These are phyloP conservation scores for Hericium alpestre DNA, from an alignment of 768 basidiomycete genomes.

Conservation along the genomic window DNA sequence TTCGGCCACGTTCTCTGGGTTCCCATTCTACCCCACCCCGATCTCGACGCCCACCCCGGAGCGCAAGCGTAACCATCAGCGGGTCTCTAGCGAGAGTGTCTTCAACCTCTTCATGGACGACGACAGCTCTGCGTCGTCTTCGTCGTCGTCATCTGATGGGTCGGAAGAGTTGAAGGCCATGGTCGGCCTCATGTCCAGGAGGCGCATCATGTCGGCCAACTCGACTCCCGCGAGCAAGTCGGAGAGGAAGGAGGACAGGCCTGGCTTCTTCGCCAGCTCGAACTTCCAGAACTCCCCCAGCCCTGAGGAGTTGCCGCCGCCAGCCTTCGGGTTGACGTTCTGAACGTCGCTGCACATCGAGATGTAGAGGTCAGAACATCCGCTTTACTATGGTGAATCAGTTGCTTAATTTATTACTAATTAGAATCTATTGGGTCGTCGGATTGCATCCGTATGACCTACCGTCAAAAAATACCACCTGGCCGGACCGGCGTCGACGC, in stretches of 20 bases:
- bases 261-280: slow-evolving; percentile 64
- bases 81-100: slow-evolving; percentile 64
- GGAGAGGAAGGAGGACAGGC: background rate
- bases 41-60: slow-evolving; percentile 31
- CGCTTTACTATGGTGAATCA: too few relatives aligned
- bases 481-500: slow-evolving; percentile 21
- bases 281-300: slow-evolving; percentile 81
- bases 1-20: slow-evolving; percentile 20
- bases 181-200: slow-evolving; percentile 16
- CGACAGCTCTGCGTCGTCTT: slow-evolving; percentile 29
- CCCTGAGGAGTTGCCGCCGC: slow-evolving; percentile 70
- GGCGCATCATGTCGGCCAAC: slow-evolving; percentile 8
- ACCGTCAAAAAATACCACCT: slow-evolving; percentile 18
- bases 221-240: slow-evolving; percentile 10
- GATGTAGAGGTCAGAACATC: background rate
- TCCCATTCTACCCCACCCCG: slow-evolving; percentile 28
- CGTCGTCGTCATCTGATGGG: slow-evolving; percentile 22
- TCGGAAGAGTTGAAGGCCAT: slow-evolving; percentile 28
- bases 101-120: slow-evolving; percentile 71
- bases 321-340: slow-evolving; percentile 34
- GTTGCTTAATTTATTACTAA: slow-evolving; percentile 20
- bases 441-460: background rate
- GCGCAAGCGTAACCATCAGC: slow-evolving; percentile 32
- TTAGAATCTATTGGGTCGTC: background rate
- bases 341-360: slow-evolving; percentile 5